These are phyloP conservation scores for Nakaseomyces nivariensis DNA, from an alignment of 1,139 yeast species.

Conservation along the genomic window DNA sequence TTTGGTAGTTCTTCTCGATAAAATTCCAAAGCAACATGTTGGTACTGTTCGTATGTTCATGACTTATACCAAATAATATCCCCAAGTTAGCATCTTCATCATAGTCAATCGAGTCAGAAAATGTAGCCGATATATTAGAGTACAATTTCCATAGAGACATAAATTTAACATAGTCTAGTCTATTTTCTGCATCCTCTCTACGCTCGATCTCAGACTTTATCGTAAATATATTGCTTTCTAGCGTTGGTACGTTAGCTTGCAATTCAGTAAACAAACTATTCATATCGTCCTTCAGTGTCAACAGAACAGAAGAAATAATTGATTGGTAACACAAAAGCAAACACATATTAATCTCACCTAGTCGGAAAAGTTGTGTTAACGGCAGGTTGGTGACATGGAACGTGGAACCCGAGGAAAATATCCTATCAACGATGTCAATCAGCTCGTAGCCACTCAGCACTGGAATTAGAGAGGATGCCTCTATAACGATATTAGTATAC, in stretches of 20 bases:
- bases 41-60: slow-evolving; percentile 18
- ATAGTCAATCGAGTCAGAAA: slow-evolving; percentile 14
- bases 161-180: slow-evolving; percentile 15
- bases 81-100: slow-evolving; percentile 25
- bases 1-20: slow-evolving; percentile 22
- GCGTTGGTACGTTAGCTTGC: slow-evolving; percentile 10
- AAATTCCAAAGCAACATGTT: slow-evolving; percentile 22
- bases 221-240: slow-evolving; percentile 12
- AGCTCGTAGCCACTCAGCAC: slow-evolving; percentile 16
- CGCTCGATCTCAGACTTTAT: slow-evolving; percentile 14
- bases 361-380: slow-evolving; percentile 13
- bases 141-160: slow-evolving; percentile 20
- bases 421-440: slow-evolving; percentile 11
- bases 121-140: slow-evolving; percentile 12
- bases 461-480: slow-evolving; percentile 16
- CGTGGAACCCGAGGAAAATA: slow-evolving; percentile 15
- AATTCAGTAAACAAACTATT: slow-evolving; percentile 12
- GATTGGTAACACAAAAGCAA: slow-evolving; percentile 21
- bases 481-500: slow-evolving; percentile 13
- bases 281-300: slow-evolving; percentile 18
- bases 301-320: slow-evolving; percentile 18
- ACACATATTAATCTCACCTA: slow-evolving; percentile 20
- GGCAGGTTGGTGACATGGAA: slow-evolving; percentile 12
- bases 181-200: slow-evolving; percentile 5
- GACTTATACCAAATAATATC: slow-evolving; percentile 18